Evolutionary conservation across 345 rosid species (phyloP).

Genomic region (Sonneratia caseolaris): DNA sequence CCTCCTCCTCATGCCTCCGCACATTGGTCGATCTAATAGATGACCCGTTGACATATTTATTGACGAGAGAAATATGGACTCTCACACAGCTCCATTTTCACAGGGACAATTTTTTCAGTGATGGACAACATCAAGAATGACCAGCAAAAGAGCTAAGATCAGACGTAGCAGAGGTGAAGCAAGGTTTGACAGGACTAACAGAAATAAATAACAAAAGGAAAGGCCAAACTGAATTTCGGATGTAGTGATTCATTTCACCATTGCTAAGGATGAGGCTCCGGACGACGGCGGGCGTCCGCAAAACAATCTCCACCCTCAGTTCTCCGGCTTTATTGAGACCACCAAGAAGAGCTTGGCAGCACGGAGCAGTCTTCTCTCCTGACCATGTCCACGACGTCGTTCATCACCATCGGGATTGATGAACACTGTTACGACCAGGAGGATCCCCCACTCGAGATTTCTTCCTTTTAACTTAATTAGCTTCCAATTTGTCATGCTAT

Average conservation of each 20-base stretch:
- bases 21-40: constrained; percentile 74
- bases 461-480: too few relatives aligned
- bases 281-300: constrained; percentile 58
- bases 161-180: constrained; percentile 62
- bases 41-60: constrained; percentile 43
- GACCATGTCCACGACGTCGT: too few relatives aligned
- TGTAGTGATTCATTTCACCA: constrained; percentile 24
- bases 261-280: constrained; percentile 48
- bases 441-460: too few relatives aligned
- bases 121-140: background rate
- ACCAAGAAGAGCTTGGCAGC: too few relatives aligned
- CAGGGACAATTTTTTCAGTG: background rate
- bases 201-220: too few relatives aligned
- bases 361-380: too few relatives aligned
- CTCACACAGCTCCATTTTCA: background rate
- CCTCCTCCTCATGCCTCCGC: constrained; percentile 22
- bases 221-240: background rate
- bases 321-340: background rate
- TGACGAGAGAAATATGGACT: background rate
- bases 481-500: too few relatives aligned
- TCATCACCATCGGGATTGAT: too few relatives aligned
- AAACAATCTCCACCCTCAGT: constrained; percentile 29
- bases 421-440: too few relatives aligned
- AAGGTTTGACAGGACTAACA: too few relatives aligned
- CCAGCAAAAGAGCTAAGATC: too few relatives aligned